Evolutionary conservation across 306 rosid genomes (phyloP), one percentile per base, ranked within the genome.

Genomic region (Leucaena leucocephala): DNA sequence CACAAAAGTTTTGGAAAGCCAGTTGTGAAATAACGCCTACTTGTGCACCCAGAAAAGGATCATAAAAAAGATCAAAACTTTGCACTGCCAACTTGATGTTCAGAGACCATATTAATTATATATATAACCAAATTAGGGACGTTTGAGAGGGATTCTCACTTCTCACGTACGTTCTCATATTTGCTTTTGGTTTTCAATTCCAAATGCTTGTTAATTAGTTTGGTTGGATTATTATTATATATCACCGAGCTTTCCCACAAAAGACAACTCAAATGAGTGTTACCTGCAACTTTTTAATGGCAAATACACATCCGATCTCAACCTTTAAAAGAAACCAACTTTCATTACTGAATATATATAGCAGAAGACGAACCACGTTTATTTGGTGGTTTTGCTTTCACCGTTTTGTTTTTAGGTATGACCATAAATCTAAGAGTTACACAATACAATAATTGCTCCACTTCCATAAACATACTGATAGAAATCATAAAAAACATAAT

Each of bases 1-100:
- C 63, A 73, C 81, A 76, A 81, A 81, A 77, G 86, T 78, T 63
- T 59, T 68, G 38, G 76, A 69, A 82, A 87, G 65, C 88, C 73
- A 80, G 70, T 76, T 78, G 75, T 74, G 68, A 81, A 74, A 49
- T 78, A 61, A 76, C 75, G 80, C 79, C 62, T 38, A 80, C 67
- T 67, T 57, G 76, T 55, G 49, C 79, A 76, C 76, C 67, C 44
- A 19, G 19, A 54, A 67, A 76, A 44, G 54, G 65, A 58, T 68
- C 8, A 70, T 63, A 0, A 19, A 34, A 75, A 75, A 40, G 42
- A 59, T 6, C 34, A 33, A 7, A 44, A 75, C 42, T 48, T 72
- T 80, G 36, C 38, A 80, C 15, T 49, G 2, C 7, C 85, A 70
- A 74, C 64, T 55, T n/a, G 66, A 69, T 52, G 35, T 66, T 80